Evolutionary conservation across 257 asterid genomes (phyloP).

Genomic region (Gentiana macrophylla): DNA sequence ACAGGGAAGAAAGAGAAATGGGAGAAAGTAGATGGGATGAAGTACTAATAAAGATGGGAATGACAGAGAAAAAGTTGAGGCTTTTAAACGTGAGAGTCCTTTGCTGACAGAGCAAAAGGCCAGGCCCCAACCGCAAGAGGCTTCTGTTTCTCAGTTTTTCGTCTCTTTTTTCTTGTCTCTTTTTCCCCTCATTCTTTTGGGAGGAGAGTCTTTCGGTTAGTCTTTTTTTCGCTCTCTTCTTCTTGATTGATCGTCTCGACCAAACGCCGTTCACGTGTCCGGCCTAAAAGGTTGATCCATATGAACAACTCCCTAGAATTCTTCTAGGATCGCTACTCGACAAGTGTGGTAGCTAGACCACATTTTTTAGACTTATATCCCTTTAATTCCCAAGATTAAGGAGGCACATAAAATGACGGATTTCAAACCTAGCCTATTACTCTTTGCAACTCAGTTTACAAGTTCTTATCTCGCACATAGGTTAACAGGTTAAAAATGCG

Average conservation of each 20-base stretch:
- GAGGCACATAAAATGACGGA: too few relatives aligned
- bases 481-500: too few relatives aligned
- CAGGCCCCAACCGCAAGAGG: conserved; percentile 9
- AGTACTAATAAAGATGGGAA: conserved; percentile 12
- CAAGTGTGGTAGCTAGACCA: background rate
- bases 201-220: conserved; percentile 2
- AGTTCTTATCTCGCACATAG: too few relatives aligned
- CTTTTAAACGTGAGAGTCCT: conserved; percentile 47
- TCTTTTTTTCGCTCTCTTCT: background rate
- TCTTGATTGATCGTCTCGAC: background rate
- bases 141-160: conserved; percentile 7
- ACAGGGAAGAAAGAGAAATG: conserved; percentile 9
- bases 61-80: conserved; percentile 33
- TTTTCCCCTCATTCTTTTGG: background rate
- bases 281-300: too few relatives aligned
- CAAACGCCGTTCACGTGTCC: too few relatives aligned
- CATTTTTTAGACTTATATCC: too few relatives aligned
- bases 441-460: too few relatives aligned
- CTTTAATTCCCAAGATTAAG: too few relatives aligned
- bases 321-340: too few relatives aligned
- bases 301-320: too few relatives aligned
- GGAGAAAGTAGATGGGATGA: conserved; percentile 6
- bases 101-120: conserved; percentile 36
- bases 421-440: too few relatives aligned
- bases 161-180: conserved; percentile 3